Conservation (phyloP, 2,329 filamentous ascomycete species). For the Penicillium frequentans region DNA sequence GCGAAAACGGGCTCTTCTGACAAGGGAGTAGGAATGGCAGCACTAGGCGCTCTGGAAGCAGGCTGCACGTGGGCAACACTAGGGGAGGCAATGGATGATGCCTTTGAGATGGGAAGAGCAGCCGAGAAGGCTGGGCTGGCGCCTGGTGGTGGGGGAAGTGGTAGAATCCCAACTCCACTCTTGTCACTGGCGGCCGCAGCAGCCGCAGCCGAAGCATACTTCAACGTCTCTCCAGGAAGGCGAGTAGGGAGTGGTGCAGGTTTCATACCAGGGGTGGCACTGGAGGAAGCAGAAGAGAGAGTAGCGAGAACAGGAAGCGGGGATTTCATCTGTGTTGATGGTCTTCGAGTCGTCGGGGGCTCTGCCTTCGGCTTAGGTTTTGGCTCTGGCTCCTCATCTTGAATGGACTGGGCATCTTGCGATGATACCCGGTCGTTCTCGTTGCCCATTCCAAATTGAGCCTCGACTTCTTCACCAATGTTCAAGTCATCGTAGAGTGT, state of each 20-base stretch:
- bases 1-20: constrained; percentile 39
- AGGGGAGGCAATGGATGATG: constrained; percentile 61
- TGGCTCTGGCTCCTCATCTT: constrained; percentile 73
- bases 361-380: constrained; percentile 63
- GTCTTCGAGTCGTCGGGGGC: constrained; percentile 61
- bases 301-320: constrained; percentile 91
- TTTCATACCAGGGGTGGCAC: constrained; percentile 72
- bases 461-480: constrained; percentile 82
- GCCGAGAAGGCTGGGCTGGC: constrained; percentile 52
- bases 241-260: constrained; percentile 83
- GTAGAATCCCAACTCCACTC: constrained; percentile 85
- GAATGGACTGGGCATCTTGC: constrained; percentile 88
- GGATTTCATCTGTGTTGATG: constrained; percentile 91
- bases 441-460: constrained; percentile 73
- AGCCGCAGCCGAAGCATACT: constrained; percentile 94
- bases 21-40: constrained; percentile 33
- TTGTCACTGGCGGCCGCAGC: constrained; percentile 90
- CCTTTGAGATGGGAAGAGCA: constrained; percentile 51
- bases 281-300: constrained; percentile 55
- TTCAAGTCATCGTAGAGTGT: constrained; percentile 92
- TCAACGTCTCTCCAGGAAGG: constrained; percentile 83
- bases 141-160: constrained; percentile 85
- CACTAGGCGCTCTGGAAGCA: constrained; percentile 37
- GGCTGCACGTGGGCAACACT: constrained; percentile 52
- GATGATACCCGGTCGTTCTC: constrained; percentile 91